These are phyloP conservation scores for Taiwanofungus camphoratus DNA, from an alignment of 1,284 basidiomycete genomes.

Conservation along the genomic window DNA sequence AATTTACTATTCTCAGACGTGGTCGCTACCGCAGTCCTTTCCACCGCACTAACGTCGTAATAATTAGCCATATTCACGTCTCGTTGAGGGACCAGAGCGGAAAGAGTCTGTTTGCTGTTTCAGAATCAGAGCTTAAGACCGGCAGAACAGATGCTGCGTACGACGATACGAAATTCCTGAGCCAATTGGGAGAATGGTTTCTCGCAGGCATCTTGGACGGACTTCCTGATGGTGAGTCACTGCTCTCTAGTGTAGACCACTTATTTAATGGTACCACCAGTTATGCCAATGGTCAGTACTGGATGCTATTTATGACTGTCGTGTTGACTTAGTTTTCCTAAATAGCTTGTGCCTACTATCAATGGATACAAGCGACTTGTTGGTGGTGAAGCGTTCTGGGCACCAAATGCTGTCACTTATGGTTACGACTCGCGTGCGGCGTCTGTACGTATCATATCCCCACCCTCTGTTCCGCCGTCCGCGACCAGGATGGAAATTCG, in stretches of 20 bases:
- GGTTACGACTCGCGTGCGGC: conserved; percentile 94
- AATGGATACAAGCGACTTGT: conserved; percentile 98
- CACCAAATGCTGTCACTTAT: conserved; percentile 88
- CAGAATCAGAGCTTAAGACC: conserved; percentile 49
- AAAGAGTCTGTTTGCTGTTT: conserved; percentile 75
- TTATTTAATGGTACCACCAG: conserved; percentile 47
- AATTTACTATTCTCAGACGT: not conserved
- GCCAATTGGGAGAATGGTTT: conserved; percentile 86
- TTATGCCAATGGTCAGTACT: conserved; percentile 23
- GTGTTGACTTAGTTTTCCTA: not conserved
- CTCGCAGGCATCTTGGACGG: conserved; percentile 88
- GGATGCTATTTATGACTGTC: not conserved
- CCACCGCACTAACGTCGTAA: not conserved
- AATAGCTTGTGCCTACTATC: conserved; percentile 84
- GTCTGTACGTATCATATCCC: conserved; percentile 86
- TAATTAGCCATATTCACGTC: conserved; percentile 81
- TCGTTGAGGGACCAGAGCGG: conserved; percentile 72
- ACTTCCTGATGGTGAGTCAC: conserved; percentile 73
- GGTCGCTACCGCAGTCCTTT: not conserved
- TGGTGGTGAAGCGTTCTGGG: conserved; percentile 94
- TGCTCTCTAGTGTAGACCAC: not conserved
- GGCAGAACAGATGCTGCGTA: conserved; percentile 68
- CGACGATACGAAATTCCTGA: conserved; percentile 81
- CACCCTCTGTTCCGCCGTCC: conserved; percentile 74
- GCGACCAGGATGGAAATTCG: conserved; percentile 89